These are phyloP conservation scores for Verticillium isaacii DNA, from an alignment of 2,329 filamentous ascomycete species.

Conservation along the genomic window DNA sequence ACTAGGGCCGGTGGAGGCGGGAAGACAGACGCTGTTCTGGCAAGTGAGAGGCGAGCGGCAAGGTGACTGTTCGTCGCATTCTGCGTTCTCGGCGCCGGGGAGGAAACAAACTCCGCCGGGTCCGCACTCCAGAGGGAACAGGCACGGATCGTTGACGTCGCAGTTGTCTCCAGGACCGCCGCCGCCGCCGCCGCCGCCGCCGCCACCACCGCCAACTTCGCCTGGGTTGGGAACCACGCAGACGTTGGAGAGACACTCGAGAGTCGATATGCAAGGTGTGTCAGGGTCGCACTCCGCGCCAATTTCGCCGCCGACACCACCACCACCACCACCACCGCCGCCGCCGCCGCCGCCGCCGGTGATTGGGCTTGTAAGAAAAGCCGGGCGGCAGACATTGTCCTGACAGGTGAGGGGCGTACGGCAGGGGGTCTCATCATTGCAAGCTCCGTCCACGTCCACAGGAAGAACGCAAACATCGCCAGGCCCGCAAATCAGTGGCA, in stretches of 20 bases:
- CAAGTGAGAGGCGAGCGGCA: not conserved
- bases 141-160: not conserved
- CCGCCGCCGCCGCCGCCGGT: not conserved
- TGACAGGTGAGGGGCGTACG: not conserved
- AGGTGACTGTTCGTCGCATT: not conserved
- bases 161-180: not conserved
- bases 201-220: not conserved
- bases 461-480: not conserved
- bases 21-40: not conserved
- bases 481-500: not conserved
- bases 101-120: not conserved
- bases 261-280: not conserved
- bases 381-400: not conserved
- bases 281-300: not conserved
- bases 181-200: not conserved
- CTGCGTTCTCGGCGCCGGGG: not conserved
- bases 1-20: not conserved
- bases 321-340: not conserved
- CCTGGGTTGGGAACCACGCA: not conserved
- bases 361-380: not conserved
- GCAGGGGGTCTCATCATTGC: not conserved
- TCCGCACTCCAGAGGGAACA: not conserved
- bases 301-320: not conserved
- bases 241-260: not conserved
- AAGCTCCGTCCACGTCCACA: not conserved